phyloP scores from a whole-genome alignment of 2,329 filamentous ascomycete species.

The Parastagonospora nodorum region DNA sequence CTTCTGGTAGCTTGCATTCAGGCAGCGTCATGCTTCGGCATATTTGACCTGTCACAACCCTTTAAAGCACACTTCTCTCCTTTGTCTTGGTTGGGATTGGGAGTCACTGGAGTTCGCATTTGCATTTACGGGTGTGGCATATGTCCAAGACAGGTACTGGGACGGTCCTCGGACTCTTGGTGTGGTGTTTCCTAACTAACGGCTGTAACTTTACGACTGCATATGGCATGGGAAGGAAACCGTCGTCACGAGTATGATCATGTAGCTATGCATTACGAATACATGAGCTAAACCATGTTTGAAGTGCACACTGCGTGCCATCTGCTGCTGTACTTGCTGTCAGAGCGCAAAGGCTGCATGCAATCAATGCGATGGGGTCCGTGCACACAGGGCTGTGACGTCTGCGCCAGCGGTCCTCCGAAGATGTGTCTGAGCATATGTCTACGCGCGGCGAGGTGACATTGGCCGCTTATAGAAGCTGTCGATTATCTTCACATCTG shows the following conservation, averaged over 20 bases:
- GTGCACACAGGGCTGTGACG: too few relatives aligned
- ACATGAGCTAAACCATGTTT: slow-evolving; percentile 14
- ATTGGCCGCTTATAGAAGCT: too few relatives aligned
- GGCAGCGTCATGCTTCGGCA: slow-evolving; percentile 8
- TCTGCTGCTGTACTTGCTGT: too few relatives aligned
- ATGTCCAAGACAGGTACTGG: neutral
- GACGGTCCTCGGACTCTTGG: too few relatives aligned
- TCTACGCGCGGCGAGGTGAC: too few relatives aligned
- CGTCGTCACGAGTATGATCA: slow-evolving; percentile 11
- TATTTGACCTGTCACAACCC: neutral
- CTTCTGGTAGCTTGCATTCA: slow-evolving; percentile 5
- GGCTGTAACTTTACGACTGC: slow-evolving; percentile 15
- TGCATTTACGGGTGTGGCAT: slow-evolving; percentile 1
- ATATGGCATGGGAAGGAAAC: slow-evolving; percentile 2
- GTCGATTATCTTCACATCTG: too few relatives aligned
- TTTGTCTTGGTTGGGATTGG: neutral
- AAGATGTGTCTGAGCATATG: too few relatives aligned
- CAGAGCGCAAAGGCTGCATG: too few relatives aligned
- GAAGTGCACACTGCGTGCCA: too few relatives aligned
- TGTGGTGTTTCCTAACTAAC: neutral
- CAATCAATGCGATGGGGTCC: too few relatives aligned
- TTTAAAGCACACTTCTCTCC: neutral
- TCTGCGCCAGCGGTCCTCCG: too few relatives aligned
- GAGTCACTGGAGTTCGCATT: neutral
- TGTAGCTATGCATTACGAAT: slow-evolving; percentile 38